Evolutionary conservation across 2,329 filamentous ascomycete species (phyloP), one percentile per base, ranked within the genome.

Genomic region (Blastomyces gilchristii): DNA sequence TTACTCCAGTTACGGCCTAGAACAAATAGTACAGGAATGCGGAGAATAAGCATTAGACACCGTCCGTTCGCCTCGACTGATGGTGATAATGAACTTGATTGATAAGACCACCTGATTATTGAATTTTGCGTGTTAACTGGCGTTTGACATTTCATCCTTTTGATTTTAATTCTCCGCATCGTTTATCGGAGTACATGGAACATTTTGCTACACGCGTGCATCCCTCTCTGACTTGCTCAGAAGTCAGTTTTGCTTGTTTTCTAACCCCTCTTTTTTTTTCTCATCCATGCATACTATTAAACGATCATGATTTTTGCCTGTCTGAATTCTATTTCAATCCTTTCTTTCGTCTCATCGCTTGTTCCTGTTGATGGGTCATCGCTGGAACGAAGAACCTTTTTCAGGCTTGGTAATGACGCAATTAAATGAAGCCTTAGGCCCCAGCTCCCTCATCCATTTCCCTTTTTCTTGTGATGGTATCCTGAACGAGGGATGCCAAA

Each of bases 1-100:
- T 74, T 77, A 56, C 70, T 75, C 62, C 73, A 74, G 58, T 68
- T 71, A 34, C 72, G 74, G 34, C 63, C 73, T 41, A 69, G 75
- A 63, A 73, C 74, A 37, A 75, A 76, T 56, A 76, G 74, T 60
- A 63, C 76, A 18, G 72, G 74, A 2, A 68, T 72, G 22, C 72
- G 74, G 43, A 68, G 71, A 64, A 70, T 76, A 47, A 73, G 72
- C 31, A 67, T 75, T 28, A 68, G 74, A 52, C 52, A 56, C 31
- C 53, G 61, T 16, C 39, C 39, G 12, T 47, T 34, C 18, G 16
- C 31, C n/a, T 39, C 22, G 16, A 22, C 60, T 50, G 60, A 62
- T 47, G 52, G 50, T 47, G 49, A 41, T 28, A 53, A 50, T 31
- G 59, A 61, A 37, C 31, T 61, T 41, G 59, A 61, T 41, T 61